Conservation (phyloP, 306 rosid genomes). For the Acacia melanoxylon region DNA sequence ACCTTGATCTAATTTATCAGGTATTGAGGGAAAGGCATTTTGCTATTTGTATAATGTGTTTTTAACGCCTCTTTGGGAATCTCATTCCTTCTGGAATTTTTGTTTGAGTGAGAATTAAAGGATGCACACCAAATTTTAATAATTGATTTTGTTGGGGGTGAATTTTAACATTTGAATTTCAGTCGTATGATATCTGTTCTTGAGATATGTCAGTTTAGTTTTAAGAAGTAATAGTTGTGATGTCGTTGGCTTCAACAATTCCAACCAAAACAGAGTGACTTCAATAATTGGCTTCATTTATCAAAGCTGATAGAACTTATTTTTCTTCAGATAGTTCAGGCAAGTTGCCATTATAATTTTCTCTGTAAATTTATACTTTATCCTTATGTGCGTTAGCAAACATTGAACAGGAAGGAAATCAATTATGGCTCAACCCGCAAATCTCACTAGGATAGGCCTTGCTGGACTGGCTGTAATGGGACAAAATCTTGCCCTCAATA, state of each 20-base stretch:
- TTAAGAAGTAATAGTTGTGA: neutral
- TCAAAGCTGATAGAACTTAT: neutral
- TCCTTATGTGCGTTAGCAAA: slow-evolving; percentile 17
- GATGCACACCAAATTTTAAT: neutral
- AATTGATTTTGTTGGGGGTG: neutral
- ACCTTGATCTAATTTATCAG: neutral
- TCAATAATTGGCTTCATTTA: neutral
- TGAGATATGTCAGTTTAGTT: neutral
- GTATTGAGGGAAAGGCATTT: neutral
- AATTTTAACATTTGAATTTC: neutral
- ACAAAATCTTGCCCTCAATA: slow-evolving; percentile 88
- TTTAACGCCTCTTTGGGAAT: slow-evolving; percentile 4
- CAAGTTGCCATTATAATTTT: neutral
- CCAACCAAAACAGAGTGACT: neutral
- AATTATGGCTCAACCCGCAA: slow-evolving; percentile 49
- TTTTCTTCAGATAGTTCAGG: neutral
- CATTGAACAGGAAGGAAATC: slow-evolving; percentile 56
- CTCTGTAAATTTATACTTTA: neutral
- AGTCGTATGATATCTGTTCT: neutral
- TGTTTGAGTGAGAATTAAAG: neutral
- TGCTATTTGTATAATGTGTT: slow-evolving; percentile 4
- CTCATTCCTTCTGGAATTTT: neutral
- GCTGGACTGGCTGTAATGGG: slow-evolving; percentile 96
- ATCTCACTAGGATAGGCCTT: slow-evolving; percentile 76
- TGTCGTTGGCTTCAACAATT: neutral